Evolutionary conservation across 495 filamentous ascomycete genomes (phyloP).

Genomic region (Glutinoglossum americanum): DNA sequence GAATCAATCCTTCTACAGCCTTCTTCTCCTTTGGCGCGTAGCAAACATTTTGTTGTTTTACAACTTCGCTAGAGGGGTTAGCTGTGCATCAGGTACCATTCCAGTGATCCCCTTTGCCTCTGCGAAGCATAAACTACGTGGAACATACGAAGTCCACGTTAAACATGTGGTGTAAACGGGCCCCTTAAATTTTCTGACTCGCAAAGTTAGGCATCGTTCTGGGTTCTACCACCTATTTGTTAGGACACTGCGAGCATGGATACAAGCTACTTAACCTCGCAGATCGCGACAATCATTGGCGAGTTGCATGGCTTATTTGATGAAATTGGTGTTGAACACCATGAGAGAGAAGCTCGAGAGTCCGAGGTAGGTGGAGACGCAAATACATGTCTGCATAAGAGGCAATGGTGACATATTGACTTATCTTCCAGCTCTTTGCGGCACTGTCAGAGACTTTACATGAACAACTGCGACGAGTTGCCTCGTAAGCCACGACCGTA

Average conservation of each 20-base stretch:
- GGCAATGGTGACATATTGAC: slow-evolving; percentile 6
- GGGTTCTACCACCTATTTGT: background rate
- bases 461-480: slow-evolving; percentile 59
- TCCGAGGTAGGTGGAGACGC: slow-evolving; percentile 39
- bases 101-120: background rate
- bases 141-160: background rate
- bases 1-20: background rate
- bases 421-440: slow-evolving; percentile 44
- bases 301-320: slow-evolving; percentile 88
- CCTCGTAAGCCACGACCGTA: slow-evolving; percentile 26
- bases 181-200: background rate
- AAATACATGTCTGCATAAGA: background rate
- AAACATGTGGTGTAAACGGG: background rate
- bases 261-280: slow-evolving; percentile 73
- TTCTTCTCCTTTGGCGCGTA: background rate
- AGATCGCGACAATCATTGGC: slow-evolving; percentile 77
- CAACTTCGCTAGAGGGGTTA: background rate
- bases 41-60: background rate
- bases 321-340: slow-evolving; percentile 75
- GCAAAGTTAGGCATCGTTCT: background rate
- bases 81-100: background rate
- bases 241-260: slow-evolving; percentile 40
- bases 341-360: slow-evolving; percentile 78
- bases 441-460: slow-evolving; percentile 73
- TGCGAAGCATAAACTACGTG: background rate